A percentile compares a stretch with the other conserved stretches of the same genome.
These are phyloP conservation scores for Saposhnikovia divaricata DNA, from an alignment of 129 eudicot species.

Conservation along the genomic window DNA sequence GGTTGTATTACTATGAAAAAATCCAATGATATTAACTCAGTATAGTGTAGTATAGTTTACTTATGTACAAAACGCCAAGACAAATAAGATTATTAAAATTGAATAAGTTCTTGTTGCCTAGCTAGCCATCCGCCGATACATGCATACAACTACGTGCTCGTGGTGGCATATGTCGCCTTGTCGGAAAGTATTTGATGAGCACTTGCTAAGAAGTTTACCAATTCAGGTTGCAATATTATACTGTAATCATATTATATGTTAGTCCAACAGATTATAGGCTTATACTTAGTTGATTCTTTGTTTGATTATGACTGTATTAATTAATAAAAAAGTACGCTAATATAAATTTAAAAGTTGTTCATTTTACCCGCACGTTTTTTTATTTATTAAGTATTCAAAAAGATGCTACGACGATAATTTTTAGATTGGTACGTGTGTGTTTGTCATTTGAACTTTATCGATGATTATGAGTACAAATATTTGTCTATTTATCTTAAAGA, in stretches of 20 bases:
- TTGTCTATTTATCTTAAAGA: too few relatives aligned
- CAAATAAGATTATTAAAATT: not conserved
- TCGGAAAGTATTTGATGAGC: not conserved
- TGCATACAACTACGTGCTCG: not conserved
- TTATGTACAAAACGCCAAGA: not conserved
- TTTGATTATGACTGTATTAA: not conserved
- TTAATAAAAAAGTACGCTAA: not conserved
- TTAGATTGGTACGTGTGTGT: not conserved
- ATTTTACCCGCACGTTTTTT: not conserved
- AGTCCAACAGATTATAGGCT: not conserved
- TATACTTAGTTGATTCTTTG: not conserved
- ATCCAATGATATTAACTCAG: not conserved
- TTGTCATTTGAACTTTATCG: too few relatives aligned
- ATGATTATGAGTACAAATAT: too few relatives aligned
- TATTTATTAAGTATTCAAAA: not conserved
- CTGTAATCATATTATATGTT: not conserved
- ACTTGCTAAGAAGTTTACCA: not conserved
- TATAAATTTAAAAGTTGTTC: not conserved
- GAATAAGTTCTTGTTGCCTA: not conserved
- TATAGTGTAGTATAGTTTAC: too few relatives aligned
- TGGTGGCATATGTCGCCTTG: not conserved
- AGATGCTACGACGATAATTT: too few relatives aligned
- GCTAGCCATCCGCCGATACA: not conserved
- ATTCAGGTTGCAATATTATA: not conserved
- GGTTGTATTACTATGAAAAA: not conserved